Conservation (phyloP, 2,329 filamentous ascomycete species). For the Alternaria arbusti region DNA sequence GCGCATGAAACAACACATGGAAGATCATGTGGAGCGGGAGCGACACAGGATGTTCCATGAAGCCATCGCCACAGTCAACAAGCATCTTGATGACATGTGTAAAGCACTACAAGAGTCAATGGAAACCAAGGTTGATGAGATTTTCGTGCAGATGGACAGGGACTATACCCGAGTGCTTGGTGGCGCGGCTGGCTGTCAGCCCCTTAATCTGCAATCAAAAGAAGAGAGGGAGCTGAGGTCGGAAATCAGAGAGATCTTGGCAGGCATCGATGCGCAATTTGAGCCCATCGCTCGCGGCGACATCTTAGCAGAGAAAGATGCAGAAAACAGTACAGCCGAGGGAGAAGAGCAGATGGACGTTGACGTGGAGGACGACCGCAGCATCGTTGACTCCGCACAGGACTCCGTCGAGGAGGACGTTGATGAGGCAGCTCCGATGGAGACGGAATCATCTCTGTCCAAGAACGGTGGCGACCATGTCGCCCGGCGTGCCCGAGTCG, state of each 20-base stretch:
- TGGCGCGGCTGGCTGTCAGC: conserved; percentile 18
- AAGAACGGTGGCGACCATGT: neutral
- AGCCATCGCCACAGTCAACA: conserved; percentile 52
- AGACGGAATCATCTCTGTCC: neutral
- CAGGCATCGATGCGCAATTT: conserved; percentile 27
- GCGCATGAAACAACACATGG: conserved; percentile 62
- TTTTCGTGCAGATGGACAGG: conserved; percentile 43
- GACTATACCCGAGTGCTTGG: conserved; percentile 50
- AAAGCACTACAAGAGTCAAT: conserved; percentile 53
- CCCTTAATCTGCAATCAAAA: conserved; percentile 3
- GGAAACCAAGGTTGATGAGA: conserved; percentile 54
- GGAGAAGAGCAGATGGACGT: neutral
- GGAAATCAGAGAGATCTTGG: conserved; percentile 24
- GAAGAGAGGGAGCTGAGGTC: conserved; percentile 21
- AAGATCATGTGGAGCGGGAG: conserved; percentile 49
- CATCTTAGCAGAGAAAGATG: neutral
- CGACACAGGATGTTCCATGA: conserved; percentile 59
- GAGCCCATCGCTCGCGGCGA: conserved; percentile 29
- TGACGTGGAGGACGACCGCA: conserved; percentile 5
- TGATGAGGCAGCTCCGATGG: neutral
- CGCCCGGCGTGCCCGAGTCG: neutral
- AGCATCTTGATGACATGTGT: conserved; percentile 52
- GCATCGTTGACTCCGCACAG: neutral
- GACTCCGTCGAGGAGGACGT: neutral
- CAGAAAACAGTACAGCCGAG: neutral